Evolutionary conservation across 176 grass and related monocot species (phyloP).

Genomic region (Musa itinerans): DNA sequence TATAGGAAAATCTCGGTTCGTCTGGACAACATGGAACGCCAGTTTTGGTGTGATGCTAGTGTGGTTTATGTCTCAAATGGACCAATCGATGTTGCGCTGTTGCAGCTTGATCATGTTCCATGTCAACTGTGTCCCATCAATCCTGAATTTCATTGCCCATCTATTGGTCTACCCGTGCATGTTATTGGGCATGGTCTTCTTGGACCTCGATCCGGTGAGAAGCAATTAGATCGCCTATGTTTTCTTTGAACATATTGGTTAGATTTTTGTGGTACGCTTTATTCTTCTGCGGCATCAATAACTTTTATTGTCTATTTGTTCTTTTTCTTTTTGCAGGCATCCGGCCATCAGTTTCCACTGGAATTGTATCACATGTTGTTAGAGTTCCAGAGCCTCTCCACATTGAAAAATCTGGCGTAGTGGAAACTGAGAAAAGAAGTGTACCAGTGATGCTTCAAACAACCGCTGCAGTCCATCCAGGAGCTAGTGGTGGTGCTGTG

Average conservation of each 20-base stretch:
- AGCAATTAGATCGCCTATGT: neutral
- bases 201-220: conserved; percentile 71
- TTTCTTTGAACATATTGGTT: neutral
- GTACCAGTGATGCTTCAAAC: conserved; percentile 90
- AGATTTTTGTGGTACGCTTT: neutral
- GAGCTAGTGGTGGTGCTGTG: conserved; percentile 76
- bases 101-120: conserved; percentile 62
- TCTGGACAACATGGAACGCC: conserved; percentile 40
- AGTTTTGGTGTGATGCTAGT: conserved; percentile 60
- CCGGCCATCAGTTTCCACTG: conserved; percentile 57
- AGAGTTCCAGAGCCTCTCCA: conserved; percentile 32
- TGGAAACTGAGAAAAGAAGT: conserved; percentile 26
- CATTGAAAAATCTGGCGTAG: conserved; percentile 16
- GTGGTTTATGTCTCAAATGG: conserved; percentile 84
- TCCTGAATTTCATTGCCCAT: conserved; percentile 61
- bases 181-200: conserved; percentile 84
- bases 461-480: conserved; percentile 87
- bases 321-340: conserved; percentile 38
- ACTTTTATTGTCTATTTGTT: neutral
- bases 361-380: conserved; percentile 74
- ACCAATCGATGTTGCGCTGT: conserved; percentile 67
- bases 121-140: conserved; percentile 44
- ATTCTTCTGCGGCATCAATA: conserved; percentile 7
- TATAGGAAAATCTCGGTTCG: conserved; percentile 67
- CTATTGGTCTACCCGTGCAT: conserved; percentile 50